Evolutionary conservation across 1,284 basidiomycete genomes (phyloP), one percentile per base, ranked within the genome.

Genomic region (Pyrrhoderma noxium): DNA sequence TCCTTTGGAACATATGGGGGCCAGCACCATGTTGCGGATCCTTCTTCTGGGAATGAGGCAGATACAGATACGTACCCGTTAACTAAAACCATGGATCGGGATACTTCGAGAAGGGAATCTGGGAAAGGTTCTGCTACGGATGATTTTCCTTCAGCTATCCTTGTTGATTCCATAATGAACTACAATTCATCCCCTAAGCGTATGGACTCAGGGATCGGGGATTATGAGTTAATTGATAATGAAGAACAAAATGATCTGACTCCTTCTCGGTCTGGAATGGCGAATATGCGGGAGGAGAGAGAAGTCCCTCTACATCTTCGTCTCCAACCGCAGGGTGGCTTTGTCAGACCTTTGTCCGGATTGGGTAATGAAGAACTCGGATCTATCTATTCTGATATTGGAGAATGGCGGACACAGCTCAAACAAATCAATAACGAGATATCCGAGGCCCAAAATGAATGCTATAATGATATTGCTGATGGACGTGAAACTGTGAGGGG

Each of bases 401-500:
- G 76, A 27, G 69, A 72, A 47, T 85, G 81, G 77, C 74, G 87
- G 36, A 77, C 79, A 35, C 72, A 70, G 55, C 67, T 91, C 35
- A 88, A 88, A 67, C 67, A 70, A 18, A 81, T 89, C 62, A 90
- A 90, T 61, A 66, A 67, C 2, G 79, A 83, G 58, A 86, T 89
- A 53, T 70, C 71, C 8, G 77, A 81, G 5, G 73, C 75, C 9
- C 89, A 91, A 64, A 70, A 71, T 44, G 71, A 76, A 35, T 70
- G 76, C 47, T 89, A 85, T 59, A 77, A 75, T 45, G 76, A 83
- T 55, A 85, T 89, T 49, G 82, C 84, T 7, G 77, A 79, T 43
- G 86, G 87, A 3, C 27, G 27, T 31, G 70, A 70, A 19, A 67
- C 72, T 41, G 75, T 87, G 56, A 80, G 80, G 57, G 88, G 89